phyloP scores from a whole-genome alignment of 306 rosid species.

The Cajanus cajan region DNA sequence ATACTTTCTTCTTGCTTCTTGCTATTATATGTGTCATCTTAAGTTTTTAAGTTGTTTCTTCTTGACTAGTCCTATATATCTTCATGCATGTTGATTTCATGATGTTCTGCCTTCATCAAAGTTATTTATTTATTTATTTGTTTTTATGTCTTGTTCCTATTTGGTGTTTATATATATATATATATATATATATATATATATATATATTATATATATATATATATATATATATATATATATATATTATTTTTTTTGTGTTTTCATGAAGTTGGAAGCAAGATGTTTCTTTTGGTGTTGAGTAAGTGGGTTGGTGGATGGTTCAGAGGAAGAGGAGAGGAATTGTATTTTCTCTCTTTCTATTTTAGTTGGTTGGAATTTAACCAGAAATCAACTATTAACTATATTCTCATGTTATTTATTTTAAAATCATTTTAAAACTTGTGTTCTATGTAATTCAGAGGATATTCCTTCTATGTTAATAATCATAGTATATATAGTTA shows the following conservation, averaged over 20 bases:
- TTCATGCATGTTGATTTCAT: constrained; percentile 4
- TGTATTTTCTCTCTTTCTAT: not conserved
- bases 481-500: not conserved
- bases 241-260: constrained; percentile 7
- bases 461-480: not conserved
- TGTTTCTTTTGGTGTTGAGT: constrained; percentile 20
- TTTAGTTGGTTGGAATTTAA: not conserved
- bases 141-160: not conserved
- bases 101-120: not conserved
- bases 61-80: not conserved
- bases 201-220: no score
- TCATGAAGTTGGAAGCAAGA: not conserved
- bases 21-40: not conserved
- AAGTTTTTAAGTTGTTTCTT: not conserved
- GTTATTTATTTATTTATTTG: not conserved
- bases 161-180: not conserved
- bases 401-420: not conserved
- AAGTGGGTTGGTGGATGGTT: not conserved
- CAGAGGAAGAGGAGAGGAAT: not conserved
- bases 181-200: no score
- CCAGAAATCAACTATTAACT: not conserved
- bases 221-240: no score
- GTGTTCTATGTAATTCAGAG: not conserved
- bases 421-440: not conserved
- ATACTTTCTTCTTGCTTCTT: constrained; percentile 5